Percentiles rank a stretch among this genome's conserved stretches.
Conservation (phyloP, 495 filamentous ascomycete species). For the Penicillium turbatum region DNA sequence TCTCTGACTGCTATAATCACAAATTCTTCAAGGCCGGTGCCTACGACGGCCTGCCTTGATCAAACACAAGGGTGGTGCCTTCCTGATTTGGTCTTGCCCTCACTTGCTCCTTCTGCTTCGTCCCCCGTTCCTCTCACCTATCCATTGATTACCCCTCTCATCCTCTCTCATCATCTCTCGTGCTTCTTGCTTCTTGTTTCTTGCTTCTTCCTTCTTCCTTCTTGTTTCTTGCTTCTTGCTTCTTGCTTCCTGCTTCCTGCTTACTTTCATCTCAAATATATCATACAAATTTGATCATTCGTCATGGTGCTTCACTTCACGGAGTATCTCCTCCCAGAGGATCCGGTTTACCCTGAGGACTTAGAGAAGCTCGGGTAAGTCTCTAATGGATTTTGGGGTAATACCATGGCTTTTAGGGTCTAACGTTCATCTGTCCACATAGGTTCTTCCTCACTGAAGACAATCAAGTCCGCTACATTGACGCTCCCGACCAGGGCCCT, state of each 20-base stretch:
- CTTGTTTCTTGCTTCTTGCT: neutral
- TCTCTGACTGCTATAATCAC: neutral
- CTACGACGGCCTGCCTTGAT: too few relatives aligned
- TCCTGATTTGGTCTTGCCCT: neutral
- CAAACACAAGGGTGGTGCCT: too few relatives aligned
- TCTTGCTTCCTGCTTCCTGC: neutral
- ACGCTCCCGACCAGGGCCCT: slow-evolving; percentile 64
- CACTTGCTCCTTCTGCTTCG: neutral
- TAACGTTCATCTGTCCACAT: neutral
- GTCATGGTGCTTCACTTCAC: slow-evolving; percentile 63
- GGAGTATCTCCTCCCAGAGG: slow-evolving; percentile 61
- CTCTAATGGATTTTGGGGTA: neutral
- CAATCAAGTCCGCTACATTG: slow-evolving; percentile 66
- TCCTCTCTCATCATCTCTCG: slow-evolving; percentile 1
- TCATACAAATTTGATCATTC: neutral
- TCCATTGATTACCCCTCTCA: too few relatives aligned
- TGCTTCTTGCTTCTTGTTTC: neutral
- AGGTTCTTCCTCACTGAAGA: slow-evolving; percentile 69
- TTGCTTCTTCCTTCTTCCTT: neutral
- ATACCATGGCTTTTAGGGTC: neutral
- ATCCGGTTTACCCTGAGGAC: slow-evolving; percentile 59
- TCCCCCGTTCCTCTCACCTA: too few relatives aligned
- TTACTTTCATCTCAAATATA: neutral
- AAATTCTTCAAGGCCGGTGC: neutral
- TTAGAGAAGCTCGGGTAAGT: slow-evolving; percentile 66